Evolutionary conservation across 805 yeast genomes (phyloP), one percentile per base, ranked within the genome.

Genomic region (Saccharomycopsis fibuligera): DNA sequence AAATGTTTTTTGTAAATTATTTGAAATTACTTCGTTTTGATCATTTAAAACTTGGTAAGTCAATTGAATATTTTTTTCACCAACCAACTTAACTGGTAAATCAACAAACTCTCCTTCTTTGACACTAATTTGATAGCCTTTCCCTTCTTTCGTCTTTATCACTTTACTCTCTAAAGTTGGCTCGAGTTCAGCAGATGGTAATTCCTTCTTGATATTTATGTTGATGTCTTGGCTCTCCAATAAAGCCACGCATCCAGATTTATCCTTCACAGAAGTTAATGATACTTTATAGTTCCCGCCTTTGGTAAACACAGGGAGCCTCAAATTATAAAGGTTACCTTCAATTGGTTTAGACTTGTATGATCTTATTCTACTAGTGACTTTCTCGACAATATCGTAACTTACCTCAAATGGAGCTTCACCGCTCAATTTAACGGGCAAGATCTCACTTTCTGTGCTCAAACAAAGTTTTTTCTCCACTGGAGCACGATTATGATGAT

Each of bases 281-380:
- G 79, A 70, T 1, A 91, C 64, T 23, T 75, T 73, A 61, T 79
- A 89, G n/a, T 75, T 73, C 3, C 96, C 96, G 19, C 96, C 96
- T 21, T 69, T 65, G 2, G 62, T 62, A 46, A 86, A 72, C 1
- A 65, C 59, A 0, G 86, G 83, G 0, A 87, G 76, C 6, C 62
- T 56, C n/a, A 88, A 71, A 0, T 59, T 56, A 48, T 70, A 69
- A 1, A 56, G 54, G 48, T 68, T 61, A 0, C 60, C 62, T 2
- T 56, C 56, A 40, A 79, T 73, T 38, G 70, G 69, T 8, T 68
- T 67, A 5, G 74, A 62, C 0, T 64, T 62, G 42, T 66, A 72
- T 4, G 76, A 64, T 12, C 68, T 60, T 54, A 78, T 68, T 53
- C 74, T 72, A 51, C 73, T 72, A 1, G 81, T 73, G 5, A 67